phyloP scores from a whole-genome alignment of 495 filamentous ascomycete genomes.

The Cenococcum geophilum region DNA sequence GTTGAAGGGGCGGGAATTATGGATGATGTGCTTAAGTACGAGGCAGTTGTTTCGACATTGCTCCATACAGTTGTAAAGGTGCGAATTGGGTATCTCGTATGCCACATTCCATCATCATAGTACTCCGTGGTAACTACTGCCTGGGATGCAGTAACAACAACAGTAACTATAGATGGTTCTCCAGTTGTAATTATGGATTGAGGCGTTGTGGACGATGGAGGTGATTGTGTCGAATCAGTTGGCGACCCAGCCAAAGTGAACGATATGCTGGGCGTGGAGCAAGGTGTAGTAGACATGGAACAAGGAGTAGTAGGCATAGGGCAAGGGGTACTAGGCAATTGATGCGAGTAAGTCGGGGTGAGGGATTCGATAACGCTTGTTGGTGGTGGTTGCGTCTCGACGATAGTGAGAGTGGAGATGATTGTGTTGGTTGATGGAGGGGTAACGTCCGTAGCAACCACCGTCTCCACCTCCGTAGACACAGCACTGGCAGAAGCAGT shows the following conservation, averaged over 20 bases:
- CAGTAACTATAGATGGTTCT: not conserved
- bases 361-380: no score
- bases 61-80: not conserved
- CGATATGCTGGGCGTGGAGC: not conserved
- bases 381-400: not conserved
- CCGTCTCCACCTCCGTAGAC: not conserved
- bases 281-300: not conserved
- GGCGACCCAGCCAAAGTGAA: not conserved
- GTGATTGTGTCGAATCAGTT: not conserved
- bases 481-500: not conserved
- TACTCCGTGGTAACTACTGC: not conserved
- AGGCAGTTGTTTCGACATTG: not conserved
- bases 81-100: not conserved
- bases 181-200: not conserved
- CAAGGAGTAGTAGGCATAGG: not conserved
- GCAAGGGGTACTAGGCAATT: no score
- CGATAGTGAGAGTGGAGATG: not conserved
- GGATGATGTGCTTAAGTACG: not conserved
- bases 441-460: not conserved
- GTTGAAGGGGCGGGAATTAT: not conserved
- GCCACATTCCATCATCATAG: constrained; percentile 5
- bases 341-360: no score
- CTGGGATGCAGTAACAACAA: not conserved
- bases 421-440: not conserved
- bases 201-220: not conserved